Base-by-base conservation (phyloP, 2,329 filamentous ascomycete species). In the Colletotrichum graminicola region DNA sequence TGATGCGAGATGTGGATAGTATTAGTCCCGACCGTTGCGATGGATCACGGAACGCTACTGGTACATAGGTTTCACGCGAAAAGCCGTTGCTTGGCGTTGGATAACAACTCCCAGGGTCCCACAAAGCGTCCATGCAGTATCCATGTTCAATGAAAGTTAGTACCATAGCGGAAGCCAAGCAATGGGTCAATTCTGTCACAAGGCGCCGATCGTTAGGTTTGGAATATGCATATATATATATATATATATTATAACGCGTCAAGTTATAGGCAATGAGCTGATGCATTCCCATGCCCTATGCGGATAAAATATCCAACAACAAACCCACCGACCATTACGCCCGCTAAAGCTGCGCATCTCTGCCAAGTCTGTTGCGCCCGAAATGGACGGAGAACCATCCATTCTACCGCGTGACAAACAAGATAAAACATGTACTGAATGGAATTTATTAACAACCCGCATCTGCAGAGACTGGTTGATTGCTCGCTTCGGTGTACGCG, bases 1-100 rank as follows among this genome's bases (percentile, higher is more conserved):
- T 74, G 47, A 65, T 67, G 4, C 72, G 66, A 72, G 47, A 14
- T 74, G 73, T 59, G 72, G 66, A 59, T 3, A 73, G 11, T 73
- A 68, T 65, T n/a, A n/a, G n/a, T 70, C 68, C 8, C 62, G 66
- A 2, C 66, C 72, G 45, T 3, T 74, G 11, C 29, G 16, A 21
- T 8, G 18, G 41, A 6, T 8, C 6, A 8, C 41, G 18, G 8
- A 43, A 43, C 41, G 18, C 16, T 43, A 7, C 18, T 2, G 36
- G n/a, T n/a, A n/a, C n/a, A 2, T 39, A 39, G 14, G 39, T 41
- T 41, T 41, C 4, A 18, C 39, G 39, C 39, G 8, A n/a, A 45
- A 21, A 45, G 29, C 29, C 29, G 4, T 29, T 18, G 29, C 8
- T 34, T n/a, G 14, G 29, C 29, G 21, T 29, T 11, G 18, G 16